Percentiles rank a stretch among this genome's conserved stretches.
Evolutionary conservation across 148 eudicot genomes (phyloP).

Genomic region (Amaranthus cruentus): DNA sequence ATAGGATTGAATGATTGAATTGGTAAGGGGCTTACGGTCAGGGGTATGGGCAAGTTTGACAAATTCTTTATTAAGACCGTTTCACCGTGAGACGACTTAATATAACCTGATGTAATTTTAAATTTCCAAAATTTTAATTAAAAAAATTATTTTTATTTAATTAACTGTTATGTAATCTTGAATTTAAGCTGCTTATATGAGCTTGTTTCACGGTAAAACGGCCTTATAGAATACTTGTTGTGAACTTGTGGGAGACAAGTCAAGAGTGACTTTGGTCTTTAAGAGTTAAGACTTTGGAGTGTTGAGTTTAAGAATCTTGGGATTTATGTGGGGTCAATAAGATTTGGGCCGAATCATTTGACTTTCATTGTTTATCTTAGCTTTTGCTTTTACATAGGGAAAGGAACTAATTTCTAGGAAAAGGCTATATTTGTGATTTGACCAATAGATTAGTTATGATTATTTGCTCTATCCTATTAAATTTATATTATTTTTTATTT

Average conservation of each 20-base stretch:
- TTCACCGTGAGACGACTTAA: too few species aligned
- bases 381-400: neutral
- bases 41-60: neutral
- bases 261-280: conserved; percentile 4
- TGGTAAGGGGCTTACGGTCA: neutral
- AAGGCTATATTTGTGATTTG: neutral
- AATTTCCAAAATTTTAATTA: too few species aligned
- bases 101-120: too few species aligned
- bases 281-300: neutral
- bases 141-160: too few species aligned
- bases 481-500: too few species aligned
- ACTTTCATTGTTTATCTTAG: neutral
- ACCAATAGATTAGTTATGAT: neutral
- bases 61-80: too few species aligned
- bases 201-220: too few species aligned
- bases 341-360: conserved; percentile 13
- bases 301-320: neutral
- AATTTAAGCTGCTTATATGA: too few species aligned
- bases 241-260: neutral
- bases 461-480: too few species aligned
- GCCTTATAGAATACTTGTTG: too few species aligned
- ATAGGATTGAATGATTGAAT: neutral
- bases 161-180: too few species aligned
- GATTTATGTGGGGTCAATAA: neutral
- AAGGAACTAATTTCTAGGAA: neutral